phyloP scores from a whole-genome alignment of 2,329 filamentous ascomycete species.

The Botrytis sinoallii region DNA sequence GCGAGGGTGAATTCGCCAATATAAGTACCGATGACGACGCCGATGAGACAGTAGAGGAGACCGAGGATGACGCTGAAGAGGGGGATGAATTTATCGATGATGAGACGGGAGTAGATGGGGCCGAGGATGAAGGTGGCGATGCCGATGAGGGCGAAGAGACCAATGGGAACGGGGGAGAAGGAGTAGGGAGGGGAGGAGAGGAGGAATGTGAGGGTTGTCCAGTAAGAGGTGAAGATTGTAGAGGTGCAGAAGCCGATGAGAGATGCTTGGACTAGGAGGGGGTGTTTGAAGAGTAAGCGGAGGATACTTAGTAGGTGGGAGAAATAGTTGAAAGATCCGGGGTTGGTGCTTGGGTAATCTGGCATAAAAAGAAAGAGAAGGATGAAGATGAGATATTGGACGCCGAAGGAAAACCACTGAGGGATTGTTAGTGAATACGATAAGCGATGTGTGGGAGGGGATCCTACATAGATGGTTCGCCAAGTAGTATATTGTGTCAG shows the following conservation, averaged over 20 bases:
- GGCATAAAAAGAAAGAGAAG: conserved; percentile 73
- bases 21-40: conserved; percentile 66
- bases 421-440: neutral
- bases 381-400: conserved; percentile 65
- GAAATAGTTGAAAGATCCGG: conserved; percentile 61
- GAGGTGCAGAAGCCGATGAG: conserved; percentile 62
- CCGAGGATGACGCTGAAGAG: conserved; percentile 65
- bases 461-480: conserved; percentile 64
- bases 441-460: too few species aligned
- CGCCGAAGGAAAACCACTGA: conserved; percentile 66
- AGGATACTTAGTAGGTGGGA: conserved; percentile 63
- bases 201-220: conserved; percentile 78
- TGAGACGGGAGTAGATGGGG: conserved; percentile 65
- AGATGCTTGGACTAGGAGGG: conserved; percentile 67
- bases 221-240: conserved; percentile 63
- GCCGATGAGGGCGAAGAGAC: conserved; percentile 75
- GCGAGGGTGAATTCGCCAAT: conserved; percentile 63
- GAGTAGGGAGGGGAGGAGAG: conserved; percentile 67
- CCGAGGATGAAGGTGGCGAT: conserved; percentile 65
- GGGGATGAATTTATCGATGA: conserved; percentile 69
- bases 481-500: conserved; percentile 71
- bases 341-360: conserved; percentile 75
- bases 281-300: conserved; percentile 60
- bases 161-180: conserved; percentile 66
- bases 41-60: conserved; percentile 55